Evolutionary conservation across 2,329 filamentous ascomycete genomes (phyloP), one percentile per base, ranked within the genome.

Genomic region (Fusarium staphyleae): DNA sequence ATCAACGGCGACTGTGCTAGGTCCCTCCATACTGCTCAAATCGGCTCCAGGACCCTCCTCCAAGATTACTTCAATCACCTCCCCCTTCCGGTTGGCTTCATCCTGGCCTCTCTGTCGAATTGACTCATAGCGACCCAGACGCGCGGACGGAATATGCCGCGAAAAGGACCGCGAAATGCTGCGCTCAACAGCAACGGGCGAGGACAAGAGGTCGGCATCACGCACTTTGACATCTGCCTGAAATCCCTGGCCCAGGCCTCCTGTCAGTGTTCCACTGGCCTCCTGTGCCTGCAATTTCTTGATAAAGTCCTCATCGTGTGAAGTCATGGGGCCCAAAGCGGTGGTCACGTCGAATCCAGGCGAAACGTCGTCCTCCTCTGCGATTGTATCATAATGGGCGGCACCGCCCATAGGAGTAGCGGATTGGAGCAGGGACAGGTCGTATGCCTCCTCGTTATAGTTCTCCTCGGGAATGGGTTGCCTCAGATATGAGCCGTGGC

Each of bases 1-100:
- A 36, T 69, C 62, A 5, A 67, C 63, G 14, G 50, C 66, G 33
- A 66, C 55, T 32, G 61, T 63, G 33, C 57, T 60, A 3, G 77
- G 77, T 2, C 81, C 81, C 4, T 77, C 74, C 62, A 84, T 76
- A 33, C 75, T 74, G 59, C 81, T 83, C 45, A 85, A 61, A 55
- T 85, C 81, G n/a, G 80, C 75, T 2, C 75, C 74, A 13, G 76
- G 69, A 2, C 68, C 64, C 28, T 71, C 67, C 35, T 73, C 69
- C 19, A 85, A 71, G 37, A 87, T 78, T 3, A 87, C 81, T 64
- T 86, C 78, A 52, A 87, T 82, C 2, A 86, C 78, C 59, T 85
- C 75, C 13, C 83, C 83, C n/a, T 79, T 74, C 51, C 79, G 79
- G 63, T 87, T 85, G 1, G 85, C 85, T 64, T 86, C 82, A 10